Conservation (phyloP, 2,329 filamentous ascomycete species). For the Chaetothyriales sp. region DNA sequence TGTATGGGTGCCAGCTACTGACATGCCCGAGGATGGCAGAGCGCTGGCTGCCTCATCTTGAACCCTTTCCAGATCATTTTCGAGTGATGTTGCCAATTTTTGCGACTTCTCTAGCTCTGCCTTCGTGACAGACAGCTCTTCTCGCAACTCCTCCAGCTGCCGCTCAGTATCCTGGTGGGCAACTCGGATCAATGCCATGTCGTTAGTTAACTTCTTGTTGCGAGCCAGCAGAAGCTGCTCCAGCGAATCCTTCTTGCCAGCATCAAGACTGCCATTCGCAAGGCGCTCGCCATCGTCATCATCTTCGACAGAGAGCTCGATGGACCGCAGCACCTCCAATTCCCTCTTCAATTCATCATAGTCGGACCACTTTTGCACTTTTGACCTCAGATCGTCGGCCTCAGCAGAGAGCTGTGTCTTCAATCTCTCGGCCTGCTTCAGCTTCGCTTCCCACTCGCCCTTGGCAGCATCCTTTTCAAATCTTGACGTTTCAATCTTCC, state of each 20-base stretch:
- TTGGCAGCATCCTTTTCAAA: slow-evolving; percentile 73
- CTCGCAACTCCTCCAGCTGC: slow-evolving; percentile 63
- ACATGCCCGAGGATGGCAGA: slow-evolving; percentile 73
- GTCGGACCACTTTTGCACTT: slow-evolving; percentile 78
- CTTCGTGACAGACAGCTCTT: slow-evolving; percentile 69
- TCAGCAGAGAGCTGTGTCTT: slow-evolving; percentile 60
- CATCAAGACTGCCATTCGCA: slow-evolving; percentile 36
- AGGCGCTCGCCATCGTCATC: slow-evolving; percentile 40
- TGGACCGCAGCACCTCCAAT: slow-evolving; percentile 79
- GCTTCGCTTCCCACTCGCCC: slow-evolving; percentile 56
- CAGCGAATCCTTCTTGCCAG: slow-evolving; percentile 59
- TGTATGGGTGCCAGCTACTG: slow-evolving; percentile 79
- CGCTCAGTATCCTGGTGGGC: slow-evolving; percentile 84
- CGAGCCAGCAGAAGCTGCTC: slow-evolving; percentile 82
- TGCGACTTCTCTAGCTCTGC: slow-evolving; percentile 74
- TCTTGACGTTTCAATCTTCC: slow-evolving; percentile 69
- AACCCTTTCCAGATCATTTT: slow-evolving; percentile 76
- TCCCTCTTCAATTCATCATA: slow-evolving; percentile 96
- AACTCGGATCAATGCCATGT: slow-evolving; percentile 80
- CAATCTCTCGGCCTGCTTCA: slow-evolving; percentile 69
- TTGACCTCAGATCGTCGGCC: slow-evolving; percentile 61
- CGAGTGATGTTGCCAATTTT: slow-evolving; percentile 71
- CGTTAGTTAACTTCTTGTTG: slow-evolving; percentile 93
- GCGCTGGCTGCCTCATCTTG: slow-evolving; percentile 72
- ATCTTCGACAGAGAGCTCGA: slow-evolving; percentile 87